These are phyloP conservation scores for Claviceps sorghi DNA, from an alignment of 2,329 filamentous ascomycete species.

Conservation along the genomic window DNA sequence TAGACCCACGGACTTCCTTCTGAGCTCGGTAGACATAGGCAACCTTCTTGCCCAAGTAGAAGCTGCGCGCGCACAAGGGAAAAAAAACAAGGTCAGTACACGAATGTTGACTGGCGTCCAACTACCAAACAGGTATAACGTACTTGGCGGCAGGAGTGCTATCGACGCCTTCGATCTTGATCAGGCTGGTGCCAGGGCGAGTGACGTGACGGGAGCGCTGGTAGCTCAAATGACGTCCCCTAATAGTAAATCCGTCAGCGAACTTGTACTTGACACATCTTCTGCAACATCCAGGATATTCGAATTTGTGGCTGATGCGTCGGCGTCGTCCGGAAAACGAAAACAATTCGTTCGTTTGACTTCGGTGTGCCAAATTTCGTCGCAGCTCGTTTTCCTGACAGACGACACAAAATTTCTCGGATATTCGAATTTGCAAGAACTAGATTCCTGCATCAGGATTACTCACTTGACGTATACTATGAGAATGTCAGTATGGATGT, in stretches of 20 bases:
- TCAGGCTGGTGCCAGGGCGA: conserved; percentile 79
- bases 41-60: conserved; percentile 98
- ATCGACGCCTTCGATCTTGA: conserved; percentile 98
- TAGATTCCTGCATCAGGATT: conserved; percentile 3
- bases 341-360: not conserved
- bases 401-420: not conserved
- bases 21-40: conserved; percentile 96
- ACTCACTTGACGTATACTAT: conserved; percentile 85
- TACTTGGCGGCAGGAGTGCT: conserved; percentile 78
- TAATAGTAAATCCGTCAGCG: conserved; percentile 20
- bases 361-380: not conserved
- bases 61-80: conserved; percentile 33
- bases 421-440: not conserved
- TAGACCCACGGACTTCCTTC: conserved; percentile 90
- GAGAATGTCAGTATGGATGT: not conserved
- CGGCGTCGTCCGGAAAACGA: not conserved
- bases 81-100: conserved; percentile 11
- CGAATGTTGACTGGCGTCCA: not conserved
- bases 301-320: not conserved
- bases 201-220: conserved; percentile 87
- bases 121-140: conserved; percentile 18
- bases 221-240: conserved; percentile 97
- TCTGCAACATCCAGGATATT: not conserved
- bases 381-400: not conserved
- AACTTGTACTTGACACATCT: not conserved